Evolutionary conservation across 2,329 filamentous ascomycete species (phyloP), one percentile per base, ranked within the genome.

Genomic region (Nemania abortiva): DNA sequence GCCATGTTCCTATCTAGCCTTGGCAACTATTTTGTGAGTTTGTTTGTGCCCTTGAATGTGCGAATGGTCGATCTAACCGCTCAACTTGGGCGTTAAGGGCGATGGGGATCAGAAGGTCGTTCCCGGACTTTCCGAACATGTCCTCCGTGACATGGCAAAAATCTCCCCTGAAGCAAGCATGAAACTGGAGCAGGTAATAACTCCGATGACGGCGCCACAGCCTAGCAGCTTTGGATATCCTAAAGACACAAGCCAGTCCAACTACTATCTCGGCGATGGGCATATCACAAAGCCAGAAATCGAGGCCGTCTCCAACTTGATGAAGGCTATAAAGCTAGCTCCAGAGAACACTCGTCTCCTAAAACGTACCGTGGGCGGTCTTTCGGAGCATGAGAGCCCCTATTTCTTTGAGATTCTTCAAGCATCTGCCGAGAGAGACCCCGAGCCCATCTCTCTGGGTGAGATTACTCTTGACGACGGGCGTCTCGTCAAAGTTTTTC

Each of bases 1-100:
- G 82, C 81, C 0, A 77, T 83, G 65, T 87, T 88, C 65, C 78
- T 88, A 6, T 85, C 84, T n/a, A 87, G 87, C 69, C 72, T 82
- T 37, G 86, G 85, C 61, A 87, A 87, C 76, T 87, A 84, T 79
- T 79, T 66, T 65, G 76, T 77, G 67, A 68, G 53, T 20, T 47
- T 54, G 52, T 2, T 6, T 29, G 22, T 15, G 3, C 4, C 22
- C 15, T 53, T 24, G n/a, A 53, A 15, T 53, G 24, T 15, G 4
- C 1, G 49, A 53, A 11, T 2, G 24, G 18, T 24, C 9, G 24
- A 10, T 27, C 7, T 9, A 10, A 50, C 22, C 20, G n/a, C 11
- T 18, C n/a, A 7, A 50, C 11, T 13, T 37, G n/a, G 49, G 49
- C 49, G 49, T 2, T 5, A 42, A 77, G 76, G 74, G 76, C 29